Conservation (phyloP, 2,329 filamentous ascomycete species). For the Aspergillus nomiae region DNA sequence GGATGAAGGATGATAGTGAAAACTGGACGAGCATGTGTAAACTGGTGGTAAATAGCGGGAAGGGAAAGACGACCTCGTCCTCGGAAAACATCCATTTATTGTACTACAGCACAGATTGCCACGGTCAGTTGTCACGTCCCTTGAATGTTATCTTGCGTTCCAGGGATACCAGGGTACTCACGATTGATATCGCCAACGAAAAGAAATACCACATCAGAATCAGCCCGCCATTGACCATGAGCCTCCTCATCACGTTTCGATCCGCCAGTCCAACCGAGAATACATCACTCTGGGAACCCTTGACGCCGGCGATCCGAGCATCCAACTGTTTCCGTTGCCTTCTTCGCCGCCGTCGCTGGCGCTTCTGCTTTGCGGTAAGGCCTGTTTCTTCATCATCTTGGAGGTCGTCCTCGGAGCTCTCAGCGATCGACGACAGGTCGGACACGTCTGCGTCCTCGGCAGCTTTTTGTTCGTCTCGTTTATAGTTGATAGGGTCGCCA, state of each 20-base stretch:
- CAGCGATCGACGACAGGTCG: slow-evolving; percentile 45
- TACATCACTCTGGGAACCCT: slow-evolving; percentile 69
- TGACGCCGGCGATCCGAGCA: slow-evolving; percentile 65
- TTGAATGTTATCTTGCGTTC: not conserved
- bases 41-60: slow-evolving; percentile 91
- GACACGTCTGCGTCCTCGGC: slow-evolving; percentile 41
- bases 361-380: slow-evolving; percentile 72
- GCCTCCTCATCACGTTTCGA: slow-evolving; percentile 67
- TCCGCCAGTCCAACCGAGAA: slow-evolving; percentile 65
- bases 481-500: slow-evolving; percentile 26
- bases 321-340: slow-evolving; percentile 69
- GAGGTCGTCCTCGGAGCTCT: slow-evolving; percentile 69
- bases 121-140: not conserved
- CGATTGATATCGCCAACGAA: slow-evolving; percentile 87
- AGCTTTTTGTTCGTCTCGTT: slow-evolving; percentile 38
- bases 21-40: slow-evolving; percentile 98
- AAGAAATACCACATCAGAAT: slow-evolving; percentile 90
- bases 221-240: slow-evolving; percentile 75
- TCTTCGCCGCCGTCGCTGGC: slow-evolving; percentile 65
- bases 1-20: slow-evolving; percentile 70
- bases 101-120: slow-evolving; percentile 60
- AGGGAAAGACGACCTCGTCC: slow-evolving; percentile 83
- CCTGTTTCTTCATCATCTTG: slow-evolving; percentile 90
- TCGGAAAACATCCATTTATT: slow-evolving; percentile 99
- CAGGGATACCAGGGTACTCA: slow-evolving; percentile 49